phyloP scores from a whole-genome alignment of 2,329 filamentous ascomycete species.

The Lecanoromycetidae sp. region DNA sequence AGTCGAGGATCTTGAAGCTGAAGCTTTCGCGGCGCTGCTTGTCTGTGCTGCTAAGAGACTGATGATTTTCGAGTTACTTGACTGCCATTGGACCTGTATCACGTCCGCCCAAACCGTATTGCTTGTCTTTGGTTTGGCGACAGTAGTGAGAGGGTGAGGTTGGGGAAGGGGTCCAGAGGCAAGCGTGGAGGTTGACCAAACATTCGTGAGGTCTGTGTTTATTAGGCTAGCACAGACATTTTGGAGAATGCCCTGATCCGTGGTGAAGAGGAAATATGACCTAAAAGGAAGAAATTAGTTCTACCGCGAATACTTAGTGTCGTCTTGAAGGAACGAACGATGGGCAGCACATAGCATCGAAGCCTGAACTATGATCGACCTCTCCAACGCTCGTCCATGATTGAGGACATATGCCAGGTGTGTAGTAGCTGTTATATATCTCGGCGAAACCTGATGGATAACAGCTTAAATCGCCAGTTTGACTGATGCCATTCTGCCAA shows the following conservation, averaged over 20 bases:
- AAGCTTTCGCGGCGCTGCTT: background rate
- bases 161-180: conserved; percentile 3
- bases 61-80: conserved; percentile 5
- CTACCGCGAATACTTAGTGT: background rate
- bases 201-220: conserved; percentile 5
- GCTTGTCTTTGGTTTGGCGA: conserved; percentile 2
- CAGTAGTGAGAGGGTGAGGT: background rate
- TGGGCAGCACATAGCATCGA: conserved; percentile 12
- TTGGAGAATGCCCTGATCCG: background rate
- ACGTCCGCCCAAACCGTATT: conserved; percentile 14
- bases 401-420: conserved; percentile 12
- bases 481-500: conserved; percentile 13
- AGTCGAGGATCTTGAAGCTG: background rate
- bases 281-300: no score
- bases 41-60: conserved; percentile 6
- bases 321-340: conserved; percentile 1
- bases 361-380: background rate
- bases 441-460: conserved; percentile 7
- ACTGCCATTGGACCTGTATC: conserved; percentile 10
- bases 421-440: conserved; percentile 9
- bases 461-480: conserved; percentile 11
- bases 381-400: conserved; percentile 12
- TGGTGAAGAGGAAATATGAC: conserved; percentile 4
- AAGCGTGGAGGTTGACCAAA: conserved; percentile 3
- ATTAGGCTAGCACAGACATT: conserved; percentile 10